Evolutionary conservation across 148 eudicot genomes (phyloP), one percentile per base, ranked within the genome.

Genomic region (Rhododendron simsii): DNA sequence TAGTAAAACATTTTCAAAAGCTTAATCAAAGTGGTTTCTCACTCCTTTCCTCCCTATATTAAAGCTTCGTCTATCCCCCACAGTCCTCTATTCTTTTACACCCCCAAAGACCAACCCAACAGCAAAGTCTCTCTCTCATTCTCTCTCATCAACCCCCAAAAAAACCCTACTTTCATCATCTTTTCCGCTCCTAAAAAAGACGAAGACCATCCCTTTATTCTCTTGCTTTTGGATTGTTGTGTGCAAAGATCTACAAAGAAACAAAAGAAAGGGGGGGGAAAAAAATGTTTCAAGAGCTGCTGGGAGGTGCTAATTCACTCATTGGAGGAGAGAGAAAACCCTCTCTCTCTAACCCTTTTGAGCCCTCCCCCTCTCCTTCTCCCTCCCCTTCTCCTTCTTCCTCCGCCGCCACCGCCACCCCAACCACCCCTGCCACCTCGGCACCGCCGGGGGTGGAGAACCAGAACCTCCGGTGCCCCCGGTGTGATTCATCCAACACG

Each of bases 401-500:
- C 33, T 88, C 93, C 14, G 11, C 91, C 30, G 18, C 89, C 84
- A 11, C 87, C 76, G 14, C 53, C 88, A 59, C 86, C 83, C 9
- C 86, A 26, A 69, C 85, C 33, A 79, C 90, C 44, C 48, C 89
- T 11, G 39, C 88, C 11, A 47, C 37, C 65, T 65, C 86, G n/a
- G 76, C 90, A 23, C 26, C 89, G 53, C 21, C 85, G 23, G 83
- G 83, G 16, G 5, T 6, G 23, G 88, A 84, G 74, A 71, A 44
- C 47, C 91, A 91, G 82, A 95, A 91, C 63, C 92, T 91, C 33
- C 87, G 95, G 85, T 95, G 98, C 86, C 98, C 98, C 0, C 90
- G 98, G 18, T 95, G 98, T 74, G 95, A 95, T 55, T 95, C 98
- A 0, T 80, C 95, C 13, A 95, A 95, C 92, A 95, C 98, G 16